Evolutionary conservation across 345 rosid genomes (phyloP), one percentile per base, ranked within the genome.

Genomic region (Eutrema heterophyllum): DNA sequence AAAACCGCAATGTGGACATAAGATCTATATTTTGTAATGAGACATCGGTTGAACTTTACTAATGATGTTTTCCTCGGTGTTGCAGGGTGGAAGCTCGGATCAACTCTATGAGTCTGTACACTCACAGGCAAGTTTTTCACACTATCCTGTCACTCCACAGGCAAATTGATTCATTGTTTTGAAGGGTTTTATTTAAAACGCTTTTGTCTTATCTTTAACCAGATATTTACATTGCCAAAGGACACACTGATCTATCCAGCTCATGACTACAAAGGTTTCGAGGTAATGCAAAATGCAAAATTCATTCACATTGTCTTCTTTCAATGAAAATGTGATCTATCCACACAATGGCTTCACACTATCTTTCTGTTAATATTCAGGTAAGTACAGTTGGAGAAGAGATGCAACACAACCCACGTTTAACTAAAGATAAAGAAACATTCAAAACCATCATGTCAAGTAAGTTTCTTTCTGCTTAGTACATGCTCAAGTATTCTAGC

Each of bases 321-420:
- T 5, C 3, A 9, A 8, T 15, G 35, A 45, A 27, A 57, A 29
- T 48, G 13, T 49, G 52, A 74, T 57, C 38, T 13, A 30, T 74
- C 12, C 53, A 38, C 15, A 44, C 45, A 10, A 4, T 38, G 52
- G 45, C 9, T 29, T 74, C n/a, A 54, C 36, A 45, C 36, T 36
- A 36, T 48, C 35, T 38, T 56, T 54, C 3, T 55, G 79, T 54
- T 81, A 26, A 64, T 29, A 12, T 74, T 78, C 82, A 95, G 99
- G 93, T 90, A 7, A 95, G 96, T 81, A 87, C 97, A 15, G 97
- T 95, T 29, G 97, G 86, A 81, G 99, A 95, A 81, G 97, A 95
- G 84, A 82, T 84, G 78, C 82, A 72, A 48, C 81, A 83, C 58
- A 95, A 95, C 72, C 89, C 89, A 6, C 90, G 99, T 57, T 71